Percentiles rank a stretch among this genome's conserved stretches.
Evolutionary conservation across 106 monocot genomes (phyloP).

Genomic region (Dendrobium chrysotoxum): DNA sequence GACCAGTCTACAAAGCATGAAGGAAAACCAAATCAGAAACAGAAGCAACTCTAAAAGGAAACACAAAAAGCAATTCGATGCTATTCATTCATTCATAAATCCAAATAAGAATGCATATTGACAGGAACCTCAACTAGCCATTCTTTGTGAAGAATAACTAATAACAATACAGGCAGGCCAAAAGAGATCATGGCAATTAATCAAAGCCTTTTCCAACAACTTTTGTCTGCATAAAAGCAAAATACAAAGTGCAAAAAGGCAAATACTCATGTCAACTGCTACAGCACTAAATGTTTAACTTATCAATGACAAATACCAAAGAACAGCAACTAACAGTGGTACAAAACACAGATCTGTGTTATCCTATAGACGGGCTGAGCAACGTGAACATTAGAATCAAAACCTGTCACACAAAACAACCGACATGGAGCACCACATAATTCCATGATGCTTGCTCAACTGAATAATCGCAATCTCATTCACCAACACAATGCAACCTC

Average conservation of each 20-base stretch:
- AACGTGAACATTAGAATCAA: no score
- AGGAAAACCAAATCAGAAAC: neutral
- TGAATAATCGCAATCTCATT: no score
- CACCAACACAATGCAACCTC: neutral
- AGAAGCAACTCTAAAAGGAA: neutral
- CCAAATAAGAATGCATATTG: neutral
- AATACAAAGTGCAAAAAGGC: neutral
- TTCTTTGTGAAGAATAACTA: neutral
- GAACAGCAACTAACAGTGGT: no score
- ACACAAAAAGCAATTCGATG: neutral
- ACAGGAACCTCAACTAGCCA: neutral
- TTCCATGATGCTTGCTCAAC: no score
- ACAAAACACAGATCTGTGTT: no score
- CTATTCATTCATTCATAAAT: neutral
- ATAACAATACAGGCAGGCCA: neutral
- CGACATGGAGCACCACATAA: no score
- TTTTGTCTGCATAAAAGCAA: neutral
- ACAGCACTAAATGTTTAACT: neutral
- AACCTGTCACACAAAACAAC: no score
- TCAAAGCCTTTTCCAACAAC: neutral
- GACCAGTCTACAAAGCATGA: slow-evolving; percentile 57
- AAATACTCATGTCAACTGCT: neutral
- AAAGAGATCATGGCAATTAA: neutral
- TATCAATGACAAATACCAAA: neutral
- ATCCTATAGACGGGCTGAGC: no score